Conservation (phyloP, 257 asterid genomes). For the Solanum bulbocastanum region DNA sequence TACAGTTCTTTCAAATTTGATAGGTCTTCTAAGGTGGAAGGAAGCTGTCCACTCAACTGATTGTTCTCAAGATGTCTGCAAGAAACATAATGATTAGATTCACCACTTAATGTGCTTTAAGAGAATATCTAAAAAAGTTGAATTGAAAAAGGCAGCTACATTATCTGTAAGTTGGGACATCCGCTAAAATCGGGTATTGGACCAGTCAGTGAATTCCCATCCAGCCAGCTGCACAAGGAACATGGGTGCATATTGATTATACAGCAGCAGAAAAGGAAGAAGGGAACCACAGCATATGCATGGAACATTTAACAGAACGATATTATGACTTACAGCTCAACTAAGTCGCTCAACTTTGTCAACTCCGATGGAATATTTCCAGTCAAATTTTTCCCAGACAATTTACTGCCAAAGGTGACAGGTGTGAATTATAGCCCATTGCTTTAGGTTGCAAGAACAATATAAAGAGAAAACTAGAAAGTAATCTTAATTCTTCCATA, state of each 20-base stretch:
- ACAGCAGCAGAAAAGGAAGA: not conserved
- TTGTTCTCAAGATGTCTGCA: slow-evolving; percentile 86
- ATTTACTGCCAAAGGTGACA: slow-evolving; percentile 40
- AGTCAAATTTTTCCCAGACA: slow-evolving; percentile 58
- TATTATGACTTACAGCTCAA: slow-evolving; percentile 54
- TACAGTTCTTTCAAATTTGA: slow-evolving; percentile 79
- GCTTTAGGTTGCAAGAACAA: not conserved
- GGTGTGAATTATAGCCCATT: not conserved
- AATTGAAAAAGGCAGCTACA: slow-evolving; percentile 28
- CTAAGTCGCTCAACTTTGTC: slow-evolving; percentile 49
- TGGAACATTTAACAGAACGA: not conserved
- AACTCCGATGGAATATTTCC: slow-evolving; percentile 57
- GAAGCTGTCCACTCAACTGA: slow-evolving; percentile 63
- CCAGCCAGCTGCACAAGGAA: slow-evolving; percentile 73
- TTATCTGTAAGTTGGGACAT: slow-evolving; percentile 62
- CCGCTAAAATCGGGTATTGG: slow-evolving; percentile 87
- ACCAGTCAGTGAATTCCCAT: slow-evolving; percentile 75
- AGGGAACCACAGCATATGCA: not conserved
- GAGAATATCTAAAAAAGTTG: not conserved
- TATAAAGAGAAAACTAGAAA: not conserved
- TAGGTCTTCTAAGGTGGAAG: slow-evolving; percentile 53
- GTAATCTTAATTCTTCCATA: not conserved
- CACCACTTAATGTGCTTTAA: not conserved
- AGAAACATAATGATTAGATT: slow-evolving; percentile 7
- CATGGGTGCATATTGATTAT: not conserved